phyloP scores from a whole-genome alignment of 371 early-diverging fungal species.

The Mucor sp. region DNA sequence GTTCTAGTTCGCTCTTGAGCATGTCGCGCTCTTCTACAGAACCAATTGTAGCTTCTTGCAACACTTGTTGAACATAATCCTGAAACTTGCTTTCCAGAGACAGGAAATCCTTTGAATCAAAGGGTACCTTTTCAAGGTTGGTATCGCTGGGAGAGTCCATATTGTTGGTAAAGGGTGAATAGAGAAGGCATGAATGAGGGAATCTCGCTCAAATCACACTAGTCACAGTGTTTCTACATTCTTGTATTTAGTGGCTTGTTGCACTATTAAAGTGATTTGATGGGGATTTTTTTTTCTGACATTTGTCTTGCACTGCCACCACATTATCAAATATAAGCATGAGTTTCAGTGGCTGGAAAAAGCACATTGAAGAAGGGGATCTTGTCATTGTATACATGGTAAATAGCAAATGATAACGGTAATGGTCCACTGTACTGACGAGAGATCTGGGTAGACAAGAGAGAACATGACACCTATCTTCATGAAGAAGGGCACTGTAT shows the following conservation, averaged over 20 bases:
- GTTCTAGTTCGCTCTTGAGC: not conserved
- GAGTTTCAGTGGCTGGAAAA: constrained; percentile 55
- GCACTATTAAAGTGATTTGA: not conserved
- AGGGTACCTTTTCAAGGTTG: not conserved
- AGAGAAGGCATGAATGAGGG: not conserved
- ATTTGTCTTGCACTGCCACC: not conserved
- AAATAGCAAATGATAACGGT: constrained; percentile 6
- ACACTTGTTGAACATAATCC: not conserved
- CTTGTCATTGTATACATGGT: constrained; percentile 64
- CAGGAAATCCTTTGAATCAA: not conserved
- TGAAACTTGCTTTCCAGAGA: not conserved
- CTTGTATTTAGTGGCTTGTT: constrained; percentile 6
- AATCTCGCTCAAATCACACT: not conserved
- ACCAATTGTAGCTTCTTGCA: not conserved
- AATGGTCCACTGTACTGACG: not conserved
- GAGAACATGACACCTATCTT: constrained; percentile 64
- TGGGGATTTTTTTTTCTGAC: constrained; percentile 4
- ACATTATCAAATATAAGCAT: constrained; percentile 16
- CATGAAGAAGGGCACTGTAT: constrained; percentile 58
- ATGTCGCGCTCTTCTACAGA: not conserved
- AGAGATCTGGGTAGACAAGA: constrained; percentile 49
- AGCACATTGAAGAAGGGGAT: constrained; percentile 64
- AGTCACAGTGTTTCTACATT: not conserved
- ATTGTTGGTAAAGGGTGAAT: not conserved
- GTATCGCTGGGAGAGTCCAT: not conserved